These are phyloP conservation scores for Zygosaccharomyces kombuchaensis DNA, from an alignment of 805 yeast genomes.

Conservation along the genomic window DNA sequence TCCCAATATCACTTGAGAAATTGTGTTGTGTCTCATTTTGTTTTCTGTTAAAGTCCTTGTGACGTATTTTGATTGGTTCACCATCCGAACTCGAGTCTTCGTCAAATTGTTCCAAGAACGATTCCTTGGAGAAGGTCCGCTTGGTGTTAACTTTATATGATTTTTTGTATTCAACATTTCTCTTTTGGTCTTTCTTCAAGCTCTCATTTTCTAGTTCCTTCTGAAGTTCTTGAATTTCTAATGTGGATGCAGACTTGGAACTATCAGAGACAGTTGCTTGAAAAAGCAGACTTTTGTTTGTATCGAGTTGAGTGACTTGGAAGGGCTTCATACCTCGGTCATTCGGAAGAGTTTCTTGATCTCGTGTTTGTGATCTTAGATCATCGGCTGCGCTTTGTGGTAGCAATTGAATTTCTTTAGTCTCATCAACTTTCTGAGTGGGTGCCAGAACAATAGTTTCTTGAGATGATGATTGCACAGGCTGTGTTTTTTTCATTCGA, in stretches of 20 bases:
- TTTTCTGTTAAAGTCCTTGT: not conserved
- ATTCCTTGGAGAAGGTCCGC: conserved; percentile 19
- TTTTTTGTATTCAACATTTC: conserved; percentile 7
- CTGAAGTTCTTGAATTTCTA: conserved; percentile 21
- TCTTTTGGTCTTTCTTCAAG: not conserved
- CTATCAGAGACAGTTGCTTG: conserved; percentile 7
- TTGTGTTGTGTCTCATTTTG: not conserved
- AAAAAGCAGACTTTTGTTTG: not conserved
- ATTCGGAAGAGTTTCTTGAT: not conserved
- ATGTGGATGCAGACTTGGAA: not conserved
- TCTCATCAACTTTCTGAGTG: not conserved
- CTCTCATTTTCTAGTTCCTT: conserved; percentile 13
- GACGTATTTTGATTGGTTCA: not conserved
- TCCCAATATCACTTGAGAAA: not conserved
- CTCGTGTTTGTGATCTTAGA: not conserved
- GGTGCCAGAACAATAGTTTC: not conserved
- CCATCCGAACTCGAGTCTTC: conserved; percentile 6
- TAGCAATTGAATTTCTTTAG: not conserved
- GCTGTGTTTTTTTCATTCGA: too few species aligned
- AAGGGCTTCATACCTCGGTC: not conserved
- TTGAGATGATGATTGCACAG: too few species aligned
- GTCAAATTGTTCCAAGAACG: conserved; percentile 24
- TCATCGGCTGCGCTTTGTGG: not conserved
- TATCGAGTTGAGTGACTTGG: not conserved
- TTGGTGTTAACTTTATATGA: not conserved